Base-by-base conservation (phyloP, 2,329 filamentous ascomycete genomes). In the Alternaria sp. region DNA sequence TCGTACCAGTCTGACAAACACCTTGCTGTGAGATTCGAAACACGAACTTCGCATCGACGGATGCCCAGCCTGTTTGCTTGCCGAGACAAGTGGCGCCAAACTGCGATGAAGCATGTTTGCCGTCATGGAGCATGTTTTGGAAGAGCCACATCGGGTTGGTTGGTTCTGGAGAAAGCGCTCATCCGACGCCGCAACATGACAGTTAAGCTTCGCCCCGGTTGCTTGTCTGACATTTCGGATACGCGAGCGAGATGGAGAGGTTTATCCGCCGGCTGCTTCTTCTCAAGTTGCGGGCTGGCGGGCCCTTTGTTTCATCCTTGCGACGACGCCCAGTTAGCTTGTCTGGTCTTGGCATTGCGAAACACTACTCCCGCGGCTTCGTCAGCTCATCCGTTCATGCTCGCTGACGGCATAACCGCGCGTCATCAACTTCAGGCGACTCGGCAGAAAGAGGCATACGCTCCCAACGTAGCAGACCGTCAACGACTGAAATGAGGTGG, bases 151-250 rank as follows among this genome's bases (percentile, higher is more conserved):
- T 32, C 36, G 22, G 58, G 60, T 52, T 55, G 60, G 45, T 53
- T 53, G 32, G 54, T n/a, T 27, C 27, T 54, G 54, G 22, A 48
- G 54, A 54, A 46, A 52, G 53, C 18, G 38, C 40, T 50, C 40
- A 38, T 46, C 32, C 41, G 32, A 41, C 40, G 53, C 48, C 48
- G 22, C 46, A 53, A 60, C 36, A 46, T 62, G 57, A 60, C 55
- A 60, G 62, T 62, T 70, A 74, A 72, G 74, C 72, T 68, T 76
- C 65, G 63, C 60, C 40, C 54, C 57, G 53, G 58, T 9, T 69
- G 68, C 69, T 73, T 74, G 63, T 68, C 60, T 67, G 63, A 65
- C 48, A 60, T 63, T 65, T 61, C 58, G 67, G 64, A 64, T 60
- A 59, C 30, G 56, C 55, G 62, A 38, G 57, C 32, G 57, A 54